Percentiles rank a stretch among this genome's conserved stretches.
These are phyloP conservation scores for Alternaria ventricosa DNA, from an alignment of 2,329 filamentous ascomycete genomes.

Conservation along the genomic window DNA sequence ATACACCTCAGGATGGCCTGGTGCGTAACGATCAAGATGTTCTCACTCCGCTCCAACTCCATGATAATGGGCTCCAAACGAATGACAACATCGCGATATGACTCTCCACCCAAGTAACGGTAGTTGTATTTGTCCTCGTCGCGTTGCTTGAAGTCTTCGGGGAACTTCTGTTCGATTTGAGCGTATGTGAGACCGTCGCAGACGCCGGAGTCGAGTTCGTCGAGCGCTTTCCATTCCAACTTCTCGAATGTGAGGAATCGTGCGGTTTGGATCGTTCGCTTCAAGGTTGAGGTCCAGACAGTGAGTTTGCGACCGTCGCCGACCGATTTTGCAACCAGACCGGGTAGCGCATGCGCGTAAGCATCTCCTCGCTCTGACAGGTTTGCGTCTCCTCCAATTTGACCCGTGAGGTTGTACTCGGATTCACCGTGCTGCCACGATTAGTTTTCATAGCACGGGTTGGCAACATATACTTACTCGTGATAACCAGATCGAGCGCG, in stretches of 20 bases:
- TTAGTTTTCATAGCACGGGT: constrained; percentile 16
- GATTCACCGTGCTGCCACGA: constrained; percentile 84
- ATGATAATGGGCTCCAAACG: constrained; percentile 99
- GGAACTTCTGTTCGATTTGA: constrained; percentile 88
- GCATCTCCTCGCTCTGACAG: constrained; percentile 85
- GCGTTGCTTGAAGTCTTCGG: constrained; percentile 92
- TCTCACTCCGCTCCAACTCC: constrained; percentile 94
- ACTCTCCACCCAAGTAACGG: constrained; percentile 95
- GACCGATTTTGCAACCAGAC: constrained; percentile 83
- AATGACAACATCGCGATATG: constrained; percentile 95
- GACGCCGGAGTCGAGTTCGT: constrained; percentile 94
- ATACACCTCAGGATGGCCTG: constrained; percentile 97
- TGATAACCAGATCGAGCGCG: constrained; percentile 94
- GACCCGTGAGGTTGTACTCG: constrained; percentile 84
- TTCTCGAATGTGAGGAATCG: constrained; percentile 91
- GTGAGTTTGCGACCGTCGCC: constrained; percentile 74
- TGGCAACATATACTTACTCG: constrained; percentile 65
- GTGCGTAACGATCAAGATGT: constrained; percentile 97
- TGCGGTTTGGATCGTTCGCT: constrained; percentile 89
- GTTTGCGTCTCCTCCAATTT: constrained; percentile 90
- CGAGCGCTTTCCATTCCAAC: constrained; percentile 97
- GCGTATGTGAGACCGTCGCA: constrained; percentile 97
- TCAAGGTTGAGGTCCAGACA: constrained; percentile 77
- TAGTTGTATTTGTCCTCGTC: constrained; percentile 99
- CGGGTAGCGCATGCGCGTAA: constrained; percentile 85